phyloP scores from a whole-genome alignment of 2,329 filamentous ascomycete species.

The Xylaria sp. region DNA sequence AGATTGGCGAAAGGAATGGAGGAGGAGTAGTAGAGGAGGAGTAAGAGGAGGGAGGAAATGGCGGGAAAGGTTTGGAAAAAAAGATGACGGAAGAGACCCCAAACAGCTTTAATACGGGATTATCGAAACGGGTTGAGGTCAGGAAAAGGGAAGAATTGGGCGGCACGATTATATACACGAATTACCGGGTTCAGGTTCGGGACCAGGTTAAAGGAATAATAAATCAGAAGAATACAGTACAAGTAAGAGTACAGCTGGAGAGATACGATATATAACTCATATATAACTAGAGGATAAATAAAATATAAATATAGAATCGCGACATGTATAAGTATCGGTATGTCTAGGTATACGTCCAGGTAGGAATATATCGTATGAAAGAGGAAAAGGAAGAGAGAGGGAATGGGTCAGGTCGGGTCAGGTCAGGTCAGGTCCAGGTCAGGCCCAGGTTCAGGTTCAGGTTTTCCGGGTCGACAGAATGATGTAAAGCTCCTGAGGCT shows the following conservation, averaged over 20 bases:
- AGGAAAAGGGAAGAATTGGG: neutral
- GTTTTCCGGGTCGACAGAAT: constrained; percentile 12
- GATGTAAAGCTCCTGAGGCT: constrained; percentile 13
- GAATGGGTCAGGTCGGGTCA: too few species aligned
- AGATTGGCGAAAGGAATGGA: neutral
- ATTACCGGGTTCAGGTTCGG: neutral
- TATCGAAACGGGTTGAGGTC: neutral
- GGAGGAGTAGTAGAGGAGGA: too few species aligned
- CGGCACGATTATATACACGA: neutral
- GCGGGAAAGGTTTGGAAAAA: neutral
- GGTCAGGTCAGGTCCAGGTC: too few species aligned
- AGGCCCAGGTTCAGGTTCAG: neutral
- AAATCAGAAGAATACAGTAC: too few species aligned
- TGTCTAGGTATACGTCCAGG: neutral
- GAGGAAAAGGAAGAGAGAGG: constrained; percentile 1
- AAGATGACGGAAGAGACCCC: neutral
- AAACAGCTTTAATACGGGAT: neutral
- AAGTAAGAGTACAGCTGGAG: too few species aligned
- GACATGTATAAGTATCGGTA: neutral
- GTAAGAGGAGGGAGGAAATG: neutral
- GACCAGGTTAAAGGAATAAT: too few species aligned
- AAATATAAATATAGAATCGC: neutral
- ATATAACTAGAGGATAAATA: neutral
- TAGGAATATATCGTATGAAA: constrained; percentile 6
- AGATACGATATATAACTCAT: neutral